Base-by-base conservation (phyloP, 768 basidiomycete genomes). In the Holtermannia corniformis region DNA sequence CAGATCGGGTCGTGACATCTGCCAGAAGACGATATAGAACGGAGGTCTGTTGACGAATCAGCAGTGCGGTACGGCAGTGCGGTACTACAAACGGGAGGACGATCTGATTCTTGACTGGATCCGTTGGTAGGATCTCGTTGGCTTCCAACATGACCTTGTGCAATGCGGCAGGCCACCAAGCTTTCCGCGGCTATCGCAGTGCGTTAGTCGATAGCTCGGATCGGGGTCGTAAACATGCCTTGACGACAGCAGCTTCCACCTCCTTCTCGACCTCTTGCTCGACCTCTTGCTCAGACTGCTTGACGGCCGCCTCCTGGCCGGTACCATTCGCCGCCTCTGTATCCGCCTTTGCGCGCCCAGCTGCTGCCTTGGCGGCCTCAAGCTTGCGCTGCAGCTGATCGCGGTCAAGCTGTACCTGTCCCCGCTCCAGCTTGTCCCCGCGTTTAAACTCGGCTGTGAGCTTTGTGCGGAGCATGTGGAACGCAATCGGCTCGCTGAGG, bases 1-100 rank as follows among this genome's bases (percentile, higher is more conserved):
- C 27, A 97, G 78, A 71, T 99, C 95, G 63, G 90, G 87, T 27
- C 86, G 85, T 0, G 88, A 85, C 48, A 97, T 73, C 70, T 96
- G 92, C 95, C 95, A 99, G 75, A 96, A 99, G 2, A 92, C 90
- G 44, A 87, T 73, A 65, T 91, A 96, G 74, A 99, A 97, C 2
- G 83, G 86, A 24, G 90, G 84, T 2, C 93, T 95, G 59, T 42
- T 50, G 12, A 46, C 21, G 60, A 49, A 32, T 49, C 11, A 27
- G 25, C 44, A n/a, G n/a, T n/a, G n/a, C n/a, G n/a, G n/a, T n/a
- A n/a, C n/a, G n/a, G n/a, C n/a, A n/a, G n/a, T n/a, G n/a, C n/a
- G n/a, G n/a, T n/a, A n/a, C n/a, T n/a, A 20, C 28, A 47, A 16
- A 50, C 26, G 56, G 43, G 37, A 37, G 60, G 92, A 81, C 40